A percentile compares a stretch with the other conserved stretches of the same genome.
Evolutionary conservation across 2,329 filamentous ascomycete genomes (phyloP).

Genomic region (Fusarium dimerum): DNA sequence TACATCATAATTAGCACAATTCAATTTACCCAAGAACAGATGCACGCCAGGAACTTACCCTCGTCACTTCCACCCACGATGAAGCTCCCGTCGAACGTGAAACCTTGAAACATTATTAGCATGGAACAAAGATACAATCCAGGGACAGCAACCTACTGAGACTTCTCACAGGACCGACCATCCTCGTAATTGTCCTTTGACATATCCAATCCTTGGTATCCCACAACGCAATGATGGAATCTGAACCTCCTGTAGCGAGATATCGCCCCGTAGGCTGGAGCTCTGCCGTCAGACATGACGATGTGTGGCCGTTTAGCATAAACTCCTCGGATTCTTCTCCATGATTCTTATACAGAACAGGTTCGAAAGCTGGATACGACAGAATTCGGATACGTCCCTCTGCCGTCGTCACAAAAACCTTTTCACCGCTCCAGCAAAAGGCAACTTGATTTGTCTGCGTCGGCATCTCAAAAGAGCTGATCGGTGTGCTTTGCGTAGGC

Average conservation of each 20-base stretch:
- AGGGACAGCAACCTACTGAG: slow-evolving; percentile 53
- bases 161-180: slow-evolving; percentile 69
- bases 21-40: neutral
- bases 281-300: slow-evolving; percentile 67
- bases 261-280: slow-evolving; percentile 71
- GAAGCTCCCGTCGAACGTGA: slow-evolving; percentile 77
- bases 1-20: slow-evolving; percentile 19
- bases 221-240: slow-evolving; percentile 76
- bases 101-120: slow-evolving; percentile 49
- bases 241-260: slow-evolving; percentile 73
- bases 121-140: neutral
- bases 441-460: slow-evolving; percentile 71
- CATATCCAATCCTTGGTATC: slow-evolving; percentile 79
- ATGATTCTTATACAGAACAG: slow-evolving; percentile 51
- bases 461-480: slow-evolving; percentile 61
- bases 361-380: slow-evolving; percentile 64
- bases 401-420: slow-evolving; percentile 69
- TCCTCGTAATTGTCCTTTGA: slow-evolving; percentile 67
- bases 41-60: slow-evolving; percentile 41
- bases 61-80: slow-evolving; percentile 75
- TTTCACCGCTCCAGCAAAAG: slow-evolving; percentile 73
- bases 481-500: slow-evolving; percentile 55
- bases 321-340: slow-evolving; percentile 53
- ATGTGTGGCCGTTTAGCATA: slow-evolving; percentile 70
- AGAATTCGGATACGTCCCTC: slow-evolving; percentile 72